These are phyloP conservation scores for Ehretia macrophylla DNA, from an alignment of 257 asterid genomes.

Conservation along the genomic window DNA sequence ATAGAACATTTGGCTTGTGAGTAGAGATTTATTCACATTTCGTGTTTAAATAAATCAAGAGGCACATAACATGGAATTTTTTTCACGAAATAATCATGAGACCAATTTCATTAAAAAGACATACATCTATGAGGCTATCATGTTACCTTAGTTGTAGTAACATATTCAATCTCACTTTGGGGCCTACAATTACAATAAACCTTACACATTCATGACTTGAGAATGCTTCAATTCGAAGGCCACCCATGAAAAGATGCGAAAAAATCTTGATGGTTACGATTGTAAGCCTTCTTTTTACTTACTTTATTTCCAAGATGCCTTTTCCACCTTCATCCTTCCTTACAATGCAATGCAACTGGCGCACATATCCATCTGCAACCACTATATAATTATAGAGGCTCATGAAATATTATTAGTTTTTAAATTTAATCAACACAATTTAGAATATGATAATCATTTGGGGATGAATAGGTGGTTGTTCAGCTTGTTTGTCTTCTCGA, in stretches of 20 bases:
- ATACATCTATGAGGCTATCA: not conserved
- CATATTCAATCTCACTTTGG: not conserved
- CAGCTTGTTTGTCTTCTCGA: no score
- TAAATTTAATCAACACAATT: not conserved
- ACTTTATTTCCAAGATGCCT: not conserved
- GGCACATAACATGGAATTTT: no score
- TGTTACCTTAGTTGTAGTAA: not conserved
- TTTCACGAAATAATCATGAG: no score
- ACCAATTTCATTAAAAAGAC: no score
- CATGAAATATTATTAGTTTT: not conserved
- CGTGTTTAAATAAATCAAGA: no score
- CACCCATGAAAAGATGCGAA: not conserved
- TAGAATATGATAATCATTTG: not conserved
- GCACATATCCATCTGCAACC: not conserved
- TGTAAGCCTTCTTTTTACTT: not conserved
- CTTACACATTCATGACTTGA: not conserved
- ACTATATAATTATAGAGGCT: not conserved
- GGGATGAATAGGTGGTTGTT: no score
- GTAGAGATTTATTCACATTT: no score
- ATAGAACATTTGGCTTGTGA: no score
- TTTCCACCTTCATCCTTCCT: not conserved
- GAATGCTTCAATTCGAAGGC: not conserved
- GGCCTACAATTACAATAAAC: not conserved
- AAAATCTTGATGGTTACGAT: not conserved
- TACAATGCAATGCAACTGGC: not conserved